These are phyloP conservation scores for Cephalotrichum gorgonifer DNA, from an alignment of 2,329 filamentous ascomycete genomes.

Conservation along the genomic window DNA sequence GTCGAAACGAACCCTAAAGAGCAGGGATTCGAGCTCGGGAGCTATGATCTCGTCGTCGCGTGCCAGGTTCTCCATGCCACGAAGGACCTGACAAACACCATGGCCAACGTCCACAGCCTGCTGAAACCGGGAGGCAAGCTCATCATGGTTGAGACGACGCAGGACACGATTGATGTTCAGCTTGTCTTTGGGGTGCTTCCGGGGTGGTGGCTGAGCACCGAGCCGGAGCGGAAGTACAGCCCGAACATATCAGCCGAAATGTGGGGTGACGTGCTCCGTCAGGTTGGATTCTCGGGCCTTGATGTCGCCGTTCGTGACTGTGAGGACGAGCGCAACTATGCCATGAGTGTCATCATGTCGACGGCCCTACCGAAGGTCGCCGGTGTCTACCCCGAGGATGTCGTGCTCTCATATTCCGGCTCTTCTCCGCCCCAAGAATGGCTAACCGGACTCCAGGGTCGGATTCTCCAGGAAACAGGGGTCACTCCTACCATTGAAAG, in stretches of 20 bases:
- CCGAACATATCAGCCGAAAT: not conserved
- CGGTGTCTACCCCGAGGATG: too few relatives aligned
- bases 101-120: conserved; percentile 7
- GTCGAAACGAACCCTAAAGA: conserved; percentile 2
- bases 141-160: not conserved
- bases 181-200: conserved; percentile 1
- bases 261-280: not conserved
- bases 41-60: conserved; percentile 16
- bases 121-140: conserved; percentile 16
- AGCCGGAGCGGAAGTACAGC: not conserved
- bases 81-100: too few relatives aligned
- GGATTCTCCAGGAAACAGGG: too few relatives aligned
- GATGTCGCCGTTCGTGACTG: too few relatives aligned
- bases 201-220: not conserved
- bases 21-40: conserved; percentile 10
- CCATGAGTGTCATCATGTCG: too few relatives aligned
- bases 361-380: too few relatives aligned
- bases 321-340: too few relatives aligned
- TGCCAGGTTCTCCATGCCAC: conserved; percentile 19
- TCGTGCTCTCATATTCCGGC: too few relatives aligned
- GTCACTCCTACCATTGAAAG: too few relatives aligned
- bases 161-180: not conserved
- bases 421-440: too few relatives aligned
- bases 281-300: not conserved
- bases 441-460: too few relatives aligned